phyloP scores from a whole-genome alignment of 345 rosid genomes.

The Citrus unshiu region DNA sequence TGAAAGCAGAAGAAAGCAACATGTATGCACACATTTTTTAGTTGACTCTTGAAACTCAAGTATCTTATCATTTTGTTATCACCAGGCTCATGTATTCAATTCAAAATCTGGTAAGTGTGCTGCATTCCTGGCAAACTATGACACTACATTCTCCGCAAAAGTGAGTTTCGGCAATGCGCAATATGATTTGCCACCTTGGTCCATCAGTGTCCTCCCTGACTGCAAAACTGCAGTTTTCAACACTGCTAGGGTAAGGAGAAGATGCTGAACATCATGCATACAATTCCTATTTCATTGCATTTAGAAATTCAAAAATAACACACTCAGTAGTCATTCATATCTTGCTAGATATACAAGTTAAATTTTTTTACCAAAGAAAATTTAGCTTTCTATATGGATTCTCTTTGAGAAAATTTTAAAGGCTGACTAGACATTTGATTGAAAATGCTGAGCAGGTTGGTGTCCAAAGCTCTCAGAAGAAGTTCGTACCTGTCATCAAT shows the following conservation, averaged over 20 bases:
- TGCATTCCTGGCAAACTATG: constrained; percentile 83
- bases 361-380: not conserved
- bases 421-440: not conserved
- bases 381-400: not conserved
- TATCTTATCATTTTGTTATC: not conserved
- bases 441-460: constrained; percentile 40
- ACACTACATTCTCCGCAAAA: constrained; percentile 39
- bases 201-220: constrained; percentile 86
- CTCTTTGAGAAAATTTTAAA: not conserved
- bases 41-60: not conserved
- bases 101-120: constrained; percentile 55
- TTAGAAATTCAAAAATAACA: not conserved
- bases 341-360: not conserved
- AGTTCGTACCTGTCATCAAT: constrained; percentile 49
- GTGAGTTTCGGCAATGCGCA: constrained; percentile 55
- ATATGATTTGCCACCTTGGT: constrained; percentile 85
- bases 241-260: constrained; percentile 67
- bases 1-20: not conserved
- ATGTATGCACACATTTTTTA: not conserved
- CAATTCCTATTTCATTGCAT: not conserved
- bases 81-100: constrained; percentile 70
- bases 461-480: constrained; percentile 55
- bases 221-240: constrained; percentile 77
- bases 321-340: not conserved
- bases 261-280: not conserved